Evolutionary conservation across 768 basidiomycete species (phyloP).

Genomic region (Infundibulicybe gibba): DNA sequence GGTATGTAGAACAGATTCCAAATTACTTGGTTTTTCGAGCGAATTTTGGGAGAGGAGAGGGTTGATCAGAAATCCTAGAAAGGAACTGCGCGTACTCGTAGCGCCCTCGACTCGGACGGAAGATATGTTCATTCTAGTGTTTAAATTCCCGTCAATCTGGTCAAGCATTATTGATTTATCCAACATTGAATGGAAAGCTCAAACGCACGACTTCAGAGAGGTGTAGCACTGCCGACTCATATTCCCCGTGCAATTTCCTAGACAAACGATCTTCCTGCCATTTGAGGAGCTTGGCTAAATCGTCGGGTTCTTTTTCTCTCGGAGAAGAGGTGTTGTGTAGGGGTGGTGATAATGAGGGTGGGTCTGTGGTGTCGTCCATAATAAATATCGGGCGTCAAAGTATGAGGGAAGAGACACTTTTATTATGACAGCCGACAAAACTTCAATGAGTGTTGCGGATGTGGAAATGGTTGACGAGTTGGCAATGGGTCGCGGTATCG

Average conservation of each 20-base stretch:
- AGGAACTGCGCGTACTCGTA: constrained; percentile 66
- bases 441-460: too few species aligned
- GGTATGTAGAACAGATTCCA: constrained; percentile 69
- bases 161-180: not conserved
- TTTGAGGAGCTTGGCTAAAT: constrained; percentile 53
- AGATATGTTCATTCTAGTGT: constrained; percentile 63
- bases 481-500: too few species aligned
- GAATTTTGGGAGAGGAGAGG: constrained; percentile 42
- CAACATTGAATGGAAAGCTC: not conserved
- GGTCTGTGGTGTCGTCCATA: constrained; percentile 6
- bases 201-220: constrained; percentile 44
- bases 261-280: constrained; percentile 78
- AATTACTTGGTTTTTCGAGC: constrained; percentile 24
- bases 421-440: too few species aligned
- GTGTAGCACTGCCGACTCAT: constrained; percentile 64
- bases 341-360: constrained; percentile 36
- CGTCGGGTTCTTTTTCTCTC: constrained; percentile 54
- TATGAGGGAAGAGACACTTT: too few species aligned
- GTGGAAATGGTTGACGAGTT: too few species aligned
- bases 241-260: constrained; percentile 68
- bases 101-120: constrained; percentile 84
- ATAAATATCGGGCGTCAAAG: too few species aligned
- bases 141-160: constrained; percentile 67
- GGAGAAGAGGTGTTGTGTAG: constrained; percentile 51
- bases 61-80: constrained; percentile 74